Conservation (phyloP, 208 protist genomes). For the Ichthyophonus hoferi region DNA sequence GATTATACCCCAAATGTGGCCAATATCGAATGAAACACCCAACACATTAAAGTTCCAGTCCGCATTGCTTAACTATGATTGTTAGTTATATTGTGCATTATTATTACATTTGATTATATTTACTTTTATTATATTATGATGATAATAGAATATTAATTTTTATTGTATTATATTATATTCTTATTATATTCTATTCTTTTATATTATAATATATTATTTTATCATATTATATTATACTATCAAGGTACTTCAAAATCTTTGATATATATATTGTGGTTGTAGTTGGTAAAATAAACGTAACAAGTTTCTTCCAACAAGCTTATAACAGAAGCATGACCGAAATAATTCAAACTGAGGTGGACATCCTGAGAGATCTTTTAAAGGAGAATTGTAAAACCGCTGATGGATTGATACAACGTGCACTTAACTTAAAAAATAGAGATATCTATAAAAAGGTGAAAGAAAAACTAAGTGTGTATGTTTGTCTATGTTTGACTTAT, state of each 20-base stretch:
- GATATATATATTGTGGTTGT: background rate
- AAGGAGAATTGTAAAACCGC: too few relatives aligned
- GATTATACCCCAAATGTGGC: too few relatives aligned
- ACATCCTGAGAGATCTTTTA: background rate
- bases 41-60: too few relatives aligned
- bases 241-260: background rate
- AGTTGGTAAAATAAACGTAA: background rate
- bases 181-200: background rate
- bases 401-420: background rate
- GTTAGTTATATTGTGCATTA: too few relatives aligned
- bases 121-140: background rate
- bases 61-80: too few relatives aligned
- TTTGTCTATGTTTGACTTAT: background rate
- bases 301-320: background rate
- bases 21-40: too few relatives aligned
- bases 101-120: too few relatives aligned
- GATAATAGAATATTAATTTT: background rate
- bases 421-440: too few relatives aligned
- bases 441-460: too few relatives aligned
- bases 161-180: background rate
- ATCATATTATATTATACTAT: background rate
- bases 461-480: background rate
- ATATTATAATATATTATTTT: too few relatives aligned
- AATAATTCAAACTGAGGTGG: background rate
- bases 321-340: background rate